Evolutionary conservation across 129 eudicot species (phyloP), one percentile per base, ranked within the genome.

Genomic region (Kitagawia praeruptora): DNA sequence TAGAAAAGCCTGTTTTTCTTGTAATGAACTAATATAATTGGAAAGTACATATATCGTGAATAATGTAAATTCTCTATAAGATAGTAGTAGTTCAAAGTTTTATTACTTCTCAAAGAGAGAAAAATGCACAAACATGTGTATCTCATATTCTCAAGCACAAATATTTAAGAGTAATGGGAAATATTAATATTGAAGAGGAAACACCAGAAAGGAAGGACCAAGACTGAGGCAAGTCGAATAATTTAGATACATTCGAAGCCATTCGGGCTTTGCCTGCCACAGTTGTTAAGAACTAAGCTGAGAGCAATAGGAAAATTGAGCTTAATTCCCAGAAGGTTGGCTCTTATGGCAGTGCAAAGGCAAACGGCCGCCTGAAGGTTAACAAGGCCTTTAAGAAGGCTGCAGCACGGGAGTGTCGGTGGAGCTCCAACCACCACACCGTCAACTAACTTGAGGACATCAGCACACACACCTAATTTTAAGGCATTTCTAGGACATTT

Each of bases 341-440:
- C 91, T 75, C 83, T 87, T 18, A 91, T 83, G 48, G 91, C 92
- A 48, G 91, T 88, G 86, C 96, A 91, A 48, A 91, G 91, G 82
- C 96, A 91, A 6, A 86, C 77, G 1, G 96, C 93, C 1, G 90
- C 92, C 78, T 90, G 91, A 1, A 90, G 89, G 69, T 88, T 89
- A 38, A 70, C 80, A 28, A 88, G 85, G 31, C 93, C 96, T 76
- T 85, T 27, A 18, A 91, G 74, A 42, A 91, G 83, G 63, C 82
- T 79, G 80, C 96, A 91, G 45, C 96, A 91, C 51, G 86, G 48
- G 3, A 6, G 75, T 18, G 75, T 70, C 13, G 75, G 75, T 21
- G 75, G 75, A 40, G 48, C 41, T 34, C 75, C 75, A 7, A 70
- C 6, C 1, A 31, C 45, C 0, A 70, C 75, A 2, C 44, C 44